Base-by-base conservation (phyloP, 2,329 filamentous ascomycete genomes). In the Aspergillus hortae region DNA sequence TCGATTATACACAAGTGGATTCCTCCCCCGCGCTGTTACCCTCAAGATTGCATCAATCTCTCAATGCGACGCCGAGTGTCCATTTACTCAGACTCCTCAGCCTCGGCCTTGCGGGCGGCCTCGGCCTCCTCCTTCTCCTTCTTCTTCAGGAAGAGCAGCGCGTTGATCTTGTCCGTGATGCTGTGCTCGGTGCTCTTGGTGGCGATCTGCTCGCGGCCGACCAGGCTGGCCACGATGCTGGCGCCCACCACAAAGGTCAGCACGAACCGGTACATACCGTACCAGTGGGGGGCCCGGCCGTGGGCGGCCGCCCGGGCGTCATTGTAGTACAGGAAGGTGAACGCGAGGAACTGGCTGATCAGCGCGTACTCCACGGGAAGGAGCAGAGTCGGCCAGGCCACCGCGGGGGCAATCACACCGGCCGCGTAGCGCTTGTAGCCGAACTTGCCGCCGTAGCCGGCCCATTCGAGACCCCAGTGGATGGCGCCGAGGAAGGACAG, bases 401-500 rank as follows among this genome's bases (percentile, higher is more conserved):
- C 75, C 43, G 88, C 83, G 1, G 92, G 87, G 5, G 90, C 87
- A 43, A 89, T 68, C 12, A 96, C 84, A 61, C 92, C 92, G 59
- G 91, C 84, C n/a, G 84, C 84, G 69, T 95, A 96, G 56, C 92
- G 87, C 62, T 84, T 84, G 62, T 88, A 89, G 48, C 89, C 88
- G 52, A 88, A 86, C 56, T 80, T 63, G 65, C 82, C 72, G 71
- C 86, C 75, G 69, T 79, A 86, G 74, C 87, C 76, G 46, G 88
- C 88, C 70, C 87, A 95, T 73, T 96, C 91, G 15, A 96, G 79
- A 51, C 92, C 92, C 88, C 92, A 96, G 73, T 96, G 92, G 64
- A 96, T 86, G 32, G 92, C 92, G 42, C 92, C 92, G 1, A 96
- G 82, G 79, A 96, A 96, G 25, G 91, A 95, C 62, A 96, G 88